Conservation (phyloP, 1,284 basidiomycete genomes). For the Tylopilus sp. region DNA sequence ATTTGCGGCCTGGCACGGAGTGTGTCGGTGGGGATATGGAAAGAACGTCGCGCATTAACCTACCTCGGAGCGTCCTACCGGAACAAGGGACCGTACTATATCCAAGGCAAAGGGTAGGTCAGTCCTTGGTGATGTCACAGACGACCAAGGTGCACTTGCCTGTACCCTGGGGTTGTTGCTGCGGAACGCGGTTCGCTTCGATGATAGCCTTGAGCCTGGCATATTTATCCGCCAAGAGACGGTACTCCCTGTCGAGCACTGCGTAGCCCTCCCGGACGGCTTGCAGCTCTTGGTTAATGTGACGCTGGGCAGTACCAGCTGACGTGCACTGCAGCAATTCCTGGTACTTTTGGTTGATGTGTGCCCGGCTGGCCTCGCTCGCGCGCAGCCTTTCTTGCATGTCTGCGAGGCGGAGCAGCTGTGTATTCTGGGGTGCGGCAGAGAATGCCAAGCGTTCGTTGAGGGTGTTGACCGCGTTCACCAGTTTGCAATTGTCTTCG, state of each 20-base stretch:
- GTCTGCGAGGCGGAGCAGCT: conserved; percentile 19
- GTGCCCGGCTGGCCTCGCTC: conserved; percentile 17
- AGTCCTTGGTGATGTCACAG: background rate
- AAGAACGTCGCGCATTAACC: background rate
- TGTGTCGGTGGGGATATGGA: background rate
- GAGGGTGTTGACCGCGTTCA: conserved; percentile 29
- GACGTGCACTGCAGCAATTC: conserved; percentile 21
- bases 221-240: conserved; percentile 27
- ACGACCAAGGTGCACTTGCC: conserved; percentile 6
- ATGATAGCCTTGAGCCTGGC: conserved; percentile 12
- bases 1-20: background rate
- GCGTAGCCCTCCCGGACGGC: conserved; percentile 16
- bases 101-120: background rate
- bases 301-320: conserved; percentile 17
- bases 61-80: conserved; percentile 14
- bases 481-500: conserved; percentile 49
- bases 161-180: conserved; percentile 10
- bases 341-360: conserved; percentile 26
- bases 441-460: conserved; percentile 31
- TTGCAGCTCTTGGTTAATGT: conserved; percentile 22
- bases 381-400: conserved; percentile 29
- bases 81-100: conserved; percentile 7
- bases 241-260: conserved; percentile 25
- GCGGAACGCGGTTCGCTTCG: conserved; percentile 3
- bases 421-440: conserved; percentile 17